These are phyloP conservation scores for Herpetomonas samuelpessoai DNA, from an alignment of 208 protist species.

Conservation along the genomic window DNA sequence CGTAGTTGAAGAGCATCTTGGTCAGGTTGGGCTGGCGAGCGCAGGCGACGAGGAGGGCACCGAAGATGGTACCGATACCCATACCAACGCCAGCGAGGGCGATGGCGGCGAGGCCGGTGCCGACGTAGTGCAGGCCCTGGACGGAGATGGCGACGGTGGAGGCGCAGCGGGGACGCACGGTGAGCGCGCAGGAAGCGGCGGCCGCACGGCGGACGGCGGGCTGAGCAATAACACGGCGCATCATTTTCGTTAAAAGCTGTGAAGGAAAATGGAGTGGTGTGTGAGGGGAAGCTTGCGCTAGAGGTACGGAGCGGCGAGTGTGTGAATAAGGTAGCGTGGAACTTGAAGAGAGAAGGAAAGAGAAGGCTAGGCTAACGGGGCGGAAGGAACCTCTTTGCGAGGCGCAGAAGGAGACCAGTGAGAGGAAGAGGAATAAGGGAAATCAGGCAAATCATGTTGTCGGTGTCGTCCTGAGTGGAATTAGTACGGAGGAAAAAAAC, in stretches of 20 bases:
- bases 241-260: too few relatives aligned
- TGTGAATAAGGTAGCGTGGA: neutral
- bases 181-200: conserved; percentile 17
- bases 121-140: conserved; percentile 70
- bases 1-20: conserved; percentile 79
- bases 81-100: conserved; percentile 73
- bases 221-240: conserved; percentile 64
- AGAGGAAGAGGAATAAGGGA: too few relatives aligned
- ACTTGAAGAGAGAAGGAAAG: neutral
- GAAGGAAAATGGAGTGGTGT: too few relatives aligned
- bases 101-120: conserved; percentile 65
- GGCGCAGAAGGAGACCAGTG: too few relatives aligned
- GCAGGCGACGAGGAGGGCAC: conserved; percentile 55
- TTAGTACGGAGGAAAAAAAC: too few relatives aligned
- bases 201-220: conserved; percentile 41
- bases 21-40: conserved; percentile 77
- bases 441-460: too few relatives aligned
- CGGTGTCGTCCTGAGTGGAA: too few relatives aligned
- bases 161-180: conserved; percentile 30
- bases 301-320: neutral
- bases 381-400: neutral
- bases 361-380: neutral
- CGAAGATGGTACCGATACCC: conserved; percentile 75
- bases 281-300: neutral
- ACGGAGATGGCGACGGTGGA: conserved; percentile 68